Evolutionary conservation across 805 yeast genomes (phyloP), one percentile per base, ranked within the genome.

Genomic region (Clavispora carvajalis): DNA sequence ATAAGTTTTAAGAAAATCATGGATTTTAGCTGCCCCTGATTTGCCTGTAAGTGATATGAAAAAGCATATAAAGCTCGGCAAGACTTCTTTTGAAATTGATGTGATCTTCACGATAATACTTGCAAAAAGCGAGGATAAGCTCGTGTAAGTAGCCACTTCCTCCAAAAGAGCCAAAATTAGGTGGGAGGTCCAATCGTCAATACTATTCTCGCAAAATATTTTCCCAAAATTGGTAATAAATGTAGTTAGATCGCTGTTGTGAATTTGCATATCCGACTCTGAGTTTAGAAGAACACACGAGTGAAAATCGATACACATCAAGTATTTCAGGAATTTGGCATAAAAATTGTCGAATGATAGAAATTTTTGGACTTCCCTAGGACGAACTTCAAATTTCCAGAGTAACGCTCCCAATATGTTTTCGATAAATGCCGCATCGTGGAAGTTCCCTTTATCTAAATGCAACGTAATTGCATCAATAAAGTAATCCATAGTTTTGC

Each of bases 401-500:
- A 71, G 44, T 13, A 73, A 51, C 8, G 59, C 65, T 1, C 79
- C 77, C 7, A 71, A 30, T 5, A 71, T 51, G 4, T 67, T 45
- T 29, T 75, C 77, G 33, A 71, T 58, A 16, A 44, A 44, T 3
- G 51, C 48, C 7, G 28, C 25, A 7, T 33, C 22, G 6, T 37
- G 39, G 16, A 37, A 34, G 11, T 23, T 12, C 17, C 50, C 46
- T 1, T 37, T 24, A 1, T 49, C 44, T 10, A 54, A 39, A 8
- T 44, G 40, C 0, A 47, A 40, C 0, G 59, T 17, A 24, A 74
- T n/a, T 13, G 25, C n/a, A 3, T 19, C 9, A 16, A 48, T 15
- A 15, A 48, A 26, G 19, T 19, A 37, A 17, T 40, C 37, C 35
- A 50, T 38, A 2, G 42, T 28, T 13, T 34, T 22, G 30, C 21